Evolutionary conservation across 2,329 filamentous ascomycete species (phyloP).

Genomic region (Neophaeococcomyces mojaviensis): DNA sequence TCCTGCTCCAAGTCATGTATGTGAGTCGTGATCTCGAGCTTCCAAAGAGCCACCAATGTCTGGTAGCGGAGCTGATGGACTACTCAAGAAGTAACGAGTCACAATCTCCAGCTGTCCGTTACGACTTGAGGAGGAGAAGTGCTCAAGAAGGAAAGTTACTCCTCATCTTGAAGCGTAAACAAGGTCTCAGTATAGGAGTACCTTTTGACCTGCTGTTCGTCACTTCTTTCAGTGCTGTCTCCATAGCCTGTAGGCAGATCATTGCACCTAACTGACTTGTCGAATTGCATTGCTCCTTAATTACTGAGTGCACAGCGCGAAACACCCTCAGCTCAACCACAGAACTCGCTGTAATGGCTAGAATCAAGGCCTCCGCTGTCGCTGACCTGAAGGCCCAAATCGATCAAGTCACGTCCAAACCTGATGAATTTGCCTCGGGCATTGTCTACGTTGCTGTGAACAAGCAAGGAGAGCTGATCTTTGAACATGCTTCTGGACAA

Average conservation of each 20-base stretch:
- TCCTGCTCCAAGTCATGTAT: neutral
- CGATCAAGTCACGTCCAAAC: constrained; percentile 16
- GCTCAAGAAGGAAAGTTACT: neutral
- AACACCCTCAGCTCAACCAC: neutral
- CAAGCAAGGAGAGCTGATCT: constrained; percentile 24
- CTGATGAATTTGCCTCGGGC: constrained; percentile 16
- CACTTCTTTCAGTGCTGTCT: too few relatives aligned
- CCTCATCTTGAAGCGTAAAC: neutral
- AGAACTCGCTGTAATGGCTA: constrained; percentile 15
- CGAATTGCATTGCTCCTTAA: neutral
- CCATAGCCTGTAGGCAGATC: too few relatives aligned
- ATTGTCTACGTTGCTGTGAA: constrained; percentile 24
- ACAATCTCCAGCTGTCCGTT: neutral
- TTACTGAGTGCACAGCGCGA: too few relatives aligned
- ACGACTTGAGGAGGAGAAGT: neutral
- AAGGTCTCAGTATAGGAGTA: neutral
- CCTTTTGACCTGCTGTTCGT: neutral
- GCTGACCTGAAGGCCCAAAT: constrained; percentile 19
- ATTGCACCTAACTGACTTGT: too few relatives aligned
- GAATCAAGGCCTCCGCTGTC: constrained; percentile 16
- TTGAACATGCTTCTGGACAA: constrained; percentile 25
- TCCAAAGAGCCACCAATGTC: neutral
- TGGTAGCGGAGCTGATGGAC: neutral
- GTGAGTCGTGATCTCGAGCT: neutral
- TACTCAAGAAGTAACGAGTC: neutral